These are phyloP conservation scores for Fusarium beomiforme DNA, from an alignment of 2,329 filamentous ascomycete genomes.

Conservation along the genomic window DNA sequence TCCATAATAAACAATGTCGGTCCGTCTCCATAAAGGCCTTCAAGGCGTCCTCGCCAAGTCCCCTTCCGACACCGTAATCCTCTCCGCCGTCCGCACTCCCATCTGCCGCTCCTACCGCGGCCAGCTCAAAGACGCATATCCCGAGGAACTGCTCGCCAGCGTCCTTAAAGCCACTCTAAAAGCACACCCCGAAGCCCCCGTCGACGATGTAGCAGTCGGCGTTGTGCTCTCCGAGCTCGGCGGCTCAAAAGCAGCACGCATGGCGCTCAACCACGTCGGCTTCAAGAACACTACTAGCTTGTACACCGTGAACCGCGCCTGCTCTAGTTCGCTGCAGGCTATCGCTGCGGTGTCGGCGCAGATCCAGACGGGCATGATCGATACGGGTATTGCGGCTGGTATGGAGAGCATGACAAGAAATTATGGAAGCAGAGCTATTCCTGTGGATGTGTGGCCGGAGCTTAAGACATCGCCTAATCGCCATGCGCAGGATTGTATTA, in stretches of 20 bases:
- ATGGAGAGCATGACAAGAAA: constrained; percentile 98
- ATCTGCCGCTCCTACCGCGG: constrained; percentile 87
- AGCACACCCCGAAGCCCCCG: constrained; percentile 72
- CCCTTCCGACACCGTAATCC: constrained; percentile 85
- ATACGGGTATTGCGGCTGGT: constrained; percentile 81
- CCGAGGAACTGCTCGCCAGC: constrained; percentile 83
- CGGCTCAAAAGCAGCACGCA: constrained; percentile 88
- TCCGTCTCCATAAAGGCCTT: constrained; percentile 61
- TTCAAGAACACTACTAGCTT: constrained; percentile 78
- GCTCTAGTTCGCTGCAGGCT: constrained; percentile 79
- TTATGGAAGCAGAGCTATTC: constrained; percentile 87
- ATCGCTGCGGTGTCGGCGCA: constrained; percentile 79
- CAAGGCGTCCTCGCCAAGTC: constrained; percentile 81
- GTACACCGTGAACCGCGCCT: constrained; percentile 90
- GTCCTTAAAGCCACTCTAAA: constrained; percentile 61
- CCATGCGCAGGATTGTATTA: constrained; percentile 86
- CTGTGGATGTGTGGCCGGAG: constrained; percentile 80
- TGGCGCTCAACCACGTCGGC: constrained; percentile 88
- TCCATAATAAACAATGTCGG: constrained; percentile 24
- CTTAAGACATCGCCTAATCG: constrained; percentile 71
- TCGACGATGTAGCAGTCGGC: constrained; percentile 84
- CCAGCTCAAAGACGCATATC: constrained; percentile 85
- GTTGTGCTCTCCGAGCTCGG: constrained; percentile 92
- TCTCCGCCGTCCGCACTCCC: constrained; percentile 90
- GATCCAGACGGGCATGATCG: constrained; percentile 78